Evolutionary conservation across 2,329 filamentous ascomycete species (phyloP).

Genomic region (Neodidymelliopsis sp.): DNA sequence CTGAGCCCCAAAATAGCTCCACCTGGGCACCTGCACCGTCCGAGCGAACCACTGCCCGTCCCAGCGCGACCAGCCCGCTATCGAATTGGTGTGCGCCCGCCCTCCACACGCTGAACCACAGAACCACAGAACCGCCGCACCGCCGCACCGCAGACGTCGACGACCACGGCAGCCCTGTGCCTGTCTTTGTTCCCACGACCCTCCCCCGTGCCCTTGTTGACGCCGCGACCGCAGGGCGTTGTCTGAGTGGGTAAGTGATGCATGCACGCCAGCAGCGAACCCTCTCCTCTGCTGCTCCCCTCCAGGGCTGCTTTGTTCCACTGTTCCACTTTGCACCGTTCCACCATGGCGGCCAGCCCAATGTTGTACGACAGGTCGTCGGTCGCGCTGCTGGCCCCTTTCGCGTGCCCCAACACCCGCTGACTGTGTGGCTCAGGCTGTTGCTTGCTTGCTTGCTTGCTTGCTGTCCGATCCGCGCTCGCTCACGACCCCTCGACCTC

Average conservation of each 20-base stretch:
- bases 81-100: constrained; percentile 13
- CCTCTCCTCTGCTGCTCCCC: constrained; percentile 30
- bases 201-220: constrained; percentile 15
- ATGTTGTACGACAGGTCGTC: constrained; percentile 46
- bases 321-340: constrained; percentile 3
- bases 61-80: constrained; percentile 14
- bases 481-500: constrained; percentile 16
- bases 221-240: constrained; percentile 11
- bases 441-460: too few relatives aligned
- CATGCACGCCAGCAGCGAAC: constrained; percentile 23
- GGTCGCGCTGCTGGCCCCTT: constrained; percentile 38
- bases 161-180: constrained; percentile 11
- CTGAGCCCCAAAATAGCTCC: constrained; percentile 35
- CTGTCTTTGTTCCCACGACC: constrained; percentile 34
- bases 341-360: constrained; percentile 34
- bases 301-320: constrained; percentile 40
- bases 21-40: too few relatives aligned
- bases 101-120: constrained; percentile 16
- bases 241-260: constrained; percentile 42
- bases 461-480: constrained; percentile 26
- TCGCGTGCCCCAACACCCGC: constrained; percentile 35
- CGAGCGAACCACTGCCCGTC: constrained; percentile 17
- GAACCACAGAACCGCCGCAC: too few relatives aligned
- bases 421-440: constrained; percentile 40
- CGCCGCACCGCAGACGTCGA: too few relatives aligned